Conservation (phyloP, 768 basidiomycete genomes). For the Epithele typhae region DNA sequence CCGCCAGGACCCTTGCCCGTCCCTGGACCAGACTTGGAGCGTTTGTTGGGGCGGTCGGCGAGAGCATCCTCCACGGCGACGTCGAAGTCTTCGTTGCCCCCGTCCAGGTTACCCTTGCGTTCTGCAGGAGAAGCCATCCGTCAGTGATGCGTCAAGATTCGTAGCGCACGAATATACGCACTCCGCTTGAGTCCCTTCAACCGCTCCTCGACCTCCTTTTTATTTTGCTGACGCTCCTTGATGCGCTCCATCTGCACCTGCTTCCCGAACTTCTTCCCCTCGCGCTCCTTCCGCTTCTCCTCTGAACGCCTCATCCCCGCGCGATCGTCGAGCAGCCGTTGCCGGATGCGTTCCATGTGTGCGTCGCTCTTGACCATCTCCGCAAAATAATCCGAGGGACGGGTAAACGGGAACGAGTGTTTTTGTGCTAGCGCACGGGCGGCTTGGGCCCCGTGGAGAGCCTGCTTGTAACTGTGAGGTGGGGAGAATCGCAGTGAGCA, state of each 20-base stretch:
- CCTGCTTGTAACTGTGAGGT: constrained; percentile 84
- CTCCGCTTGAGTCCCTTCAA: constrained; percentile 88
- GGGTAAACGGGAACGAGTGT: constrained; percentile 79
- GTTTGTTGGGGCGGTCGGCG: constrained; percentile 65
- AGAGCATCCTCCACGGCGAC: constrained; percentile 90
- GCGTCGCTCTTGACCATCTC: constrained; percentile 98
- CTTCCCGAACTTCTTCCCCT: constrained; percentile 98
- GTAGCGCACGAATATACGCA: constrained; percentile 38
- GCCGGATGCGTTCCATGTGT: constrained; percentile 97
- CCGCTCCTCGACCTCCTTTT: constrained; percentile 89
- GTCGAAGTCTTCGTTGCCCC: constrained; percentile 70
- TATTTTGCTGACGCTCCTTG: constrained; percentile 82
- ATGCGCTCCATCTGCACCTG: constrained; percentile 95
- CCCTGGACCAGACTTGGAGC: constrained; percentile 33
- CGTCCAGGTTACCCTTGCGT: constrained; percentile 78
- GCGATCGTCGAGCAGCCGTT: constrained; percentile 82
- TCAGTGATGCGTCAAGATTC: background rate
- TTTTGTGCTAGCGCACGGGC: constrained; percentile 77
- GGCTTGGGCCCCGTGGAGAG: constrained; percentile 73
- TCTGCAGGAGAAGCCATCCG: constrained; percentile 42
- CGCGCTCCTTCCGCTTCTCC: constrained; percentile 85
- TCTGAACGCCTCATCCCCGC: constrained; percentile 89
- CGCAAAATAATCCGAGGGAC: constrained; percentile 92
- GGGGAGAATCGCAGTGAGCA: too few relatives aligned
- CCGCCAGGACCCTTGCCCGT: constrained; percentile 6